Conservation (phyloP, 306 rosid species). For the Inga leiocalycina region DNA sequence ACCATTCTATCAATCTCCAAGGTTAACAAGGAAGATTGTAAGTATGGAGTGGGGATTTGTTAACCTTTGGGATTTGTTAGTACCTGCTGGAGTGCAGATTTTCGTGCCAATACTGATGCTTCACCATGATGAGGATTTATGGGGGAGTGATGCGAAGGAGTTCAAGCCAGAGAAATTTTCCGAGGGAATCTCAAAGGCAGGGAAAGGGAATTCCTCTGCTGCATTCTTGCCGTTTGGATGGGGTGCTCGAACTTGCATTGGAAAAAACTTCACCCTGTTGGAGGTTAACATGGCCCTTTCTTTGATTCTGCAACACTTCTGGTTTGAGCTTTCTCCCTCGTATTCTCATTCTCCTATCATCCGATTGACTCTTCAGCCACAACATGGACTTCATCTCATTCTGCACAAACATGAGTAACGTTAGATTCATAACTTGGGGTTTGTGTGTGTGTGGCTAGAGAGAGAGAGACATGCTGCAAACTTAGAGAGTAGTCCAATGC, state of each 20-base stretch:
- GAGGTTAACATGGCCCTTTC: background rate
- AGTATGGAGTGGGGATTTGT: too few species aligned
- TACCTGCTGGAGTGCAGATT: constrained; percentile 20
- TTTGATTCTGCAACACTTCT: background rate
- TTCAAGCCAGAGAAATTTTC: constrained; percentile 56
- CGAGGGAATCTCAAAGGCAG: constrained; percentile 47
- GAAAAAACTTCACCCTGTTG: background rate
- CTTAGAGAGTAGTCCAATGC: background rate
- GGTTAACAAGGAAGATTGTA: too few species aligned
- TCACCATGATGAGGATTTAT: constrained; percentile 39
- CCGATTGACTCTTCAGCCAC: background rate
- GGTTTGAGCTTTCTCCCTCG: background rate
- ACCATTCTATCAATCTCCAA: background rate
- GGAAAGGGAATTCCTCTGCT: constrained; percentile 8
- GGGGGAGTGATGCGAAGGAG: constrained; percentile 44
- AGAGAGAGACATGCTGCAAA: background rate
- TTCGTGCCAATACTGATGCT: constrained; percentile 13
- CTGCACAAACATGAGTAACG: background rate
- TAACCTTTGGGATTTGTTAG: background rate
- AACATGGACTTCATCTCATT: background rate
- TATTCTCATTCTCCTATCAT: background rate
- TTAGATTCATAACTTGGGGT: background rate
- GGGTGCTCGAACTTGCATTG: constrained; percentile 40
- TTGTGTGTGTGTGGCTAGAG: background rate
- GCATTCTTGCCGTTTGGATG: constrained; percentile 45